Percentiles rank a stretch among this genome's conserved stretches.
phyloP scores from a whole-genome alignment of 352 stramenopile species.

The Phytophthora sansomeana region DNA sequence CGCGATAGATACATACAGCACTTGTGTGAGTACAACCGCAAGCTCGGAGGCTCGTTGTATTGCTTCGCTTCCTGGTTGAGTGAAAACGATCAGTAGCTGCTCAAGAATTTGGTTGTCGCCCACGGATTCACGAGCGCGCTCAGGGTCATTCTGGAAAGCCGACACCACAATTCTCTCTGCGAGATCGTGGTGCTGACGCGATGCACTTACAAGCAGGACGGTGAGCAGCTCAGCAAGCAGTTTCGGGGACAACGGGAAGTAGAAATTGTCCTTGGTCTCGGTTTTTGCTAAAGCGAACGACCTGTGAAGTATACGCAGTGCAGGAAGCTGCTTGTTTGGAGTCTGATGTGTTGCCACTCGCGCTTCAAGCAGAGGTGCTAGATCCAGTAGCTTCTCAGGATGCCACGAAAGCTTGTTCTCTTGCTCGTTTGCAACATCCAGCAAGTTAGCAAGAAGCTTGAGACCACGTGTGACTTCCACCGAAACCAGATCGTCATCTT shows the following conservation, averaged over 20 bases:
- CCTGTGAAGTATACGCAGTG: constrained; percentile 49
- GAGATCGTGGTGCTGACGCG: constrained; percentile 41
- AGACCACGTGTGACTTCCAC: constrained; percentile 36
- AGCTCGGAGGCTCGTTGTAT: constrained; percentile 32
- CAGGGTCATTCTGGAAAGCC: constrained; percentile 53
- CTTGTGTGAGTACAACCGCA: constrained; percentile 53
- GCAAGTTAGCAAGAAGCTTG: constrained; percentile 60
- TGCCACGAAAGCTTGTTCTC: constrained; percentile 35
- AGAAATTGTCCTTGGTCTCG: constrained; percentile 23
- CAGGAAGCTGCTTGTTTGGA: constrained; percentile 52
- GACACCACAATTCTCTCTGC: constrained; percentile 59
- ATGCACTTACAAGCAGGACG: constrained; percentile 64
- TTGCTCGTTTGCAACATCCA: constrained; percentile 40
- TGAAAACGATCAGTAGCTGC: constrained; percentile 73
- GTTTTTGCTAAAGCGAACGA: constrained; percentile 34
- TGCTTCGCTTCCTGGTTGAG: constrained; percentile 43
- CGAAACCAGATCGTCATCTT: constrained; percentile 19
- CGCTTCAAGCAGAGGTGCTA: constrained; percentile 41
- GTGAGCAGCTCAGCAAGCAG: constrained; percentile 73
- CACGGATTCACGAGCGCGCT: constrained; percentile 51
- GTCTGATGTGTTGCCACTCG: constrained; percentile 46
- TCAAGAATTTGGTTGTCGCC: constrained; percentile 71
- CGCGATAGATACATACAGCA: constrained; percentile 59
- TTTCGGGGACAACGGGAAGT: constrained; percentile 58
- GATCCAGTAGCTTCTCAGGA: constrained; percentile 34